Percentiles rank a stretch among this genome's conserved stretches.
Evolutionary conservation across 441 rosid species (phyloP).

Genomic region (Bruguiera hainesii): DNA sequence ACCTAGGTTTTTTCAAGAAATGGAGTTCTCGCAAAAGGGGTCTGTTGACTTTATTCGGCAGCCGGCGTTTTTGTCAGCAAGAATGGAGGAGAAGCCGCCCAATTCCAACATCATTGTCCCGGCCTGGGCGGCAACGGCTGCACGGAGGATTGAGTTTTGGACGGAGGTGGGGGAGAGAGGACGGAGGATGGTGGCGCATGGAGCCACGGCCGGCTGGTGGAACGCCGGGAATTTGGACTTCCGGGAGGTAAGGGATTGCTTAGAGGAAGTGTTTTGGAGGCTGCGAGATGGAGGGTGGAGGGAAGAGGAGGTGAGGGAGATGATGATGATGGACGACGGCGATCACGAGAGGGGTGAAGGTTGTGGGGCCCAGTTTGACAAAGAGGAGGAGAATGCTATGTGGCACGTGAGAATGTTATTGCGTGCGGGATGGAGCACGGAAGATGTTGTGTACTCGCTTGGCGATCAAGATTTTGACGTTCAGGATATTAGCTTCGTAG

Average conservation of each 20-base stretch:
- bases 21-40: conserved; percentile 29
- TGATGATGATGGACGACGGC: conserved; percentile 56
- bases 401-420: conserved; percentile 27
- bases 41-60: background rate
- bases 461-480: conserved; percentile 25
- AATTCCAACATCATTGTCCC: conserved; percentile 24
- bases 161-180: conserved; percentile 70
- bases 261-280: conserved; percentile 63
- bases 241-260: conserved; percentile 33
- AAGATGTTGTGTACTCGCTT: conserved; percentile 54
- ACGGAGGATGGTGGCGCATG: conserved; percentile 30
- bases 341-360: conserved; percentile 15
- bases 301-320: conserved; percentile 74
- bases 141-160: conserved; percentile 63
- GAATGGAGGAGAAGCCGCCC: no score
- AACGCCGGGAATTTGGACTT: conserved; percentile 1
- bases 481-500: background rate
- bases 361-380: conserved; percentile 14
- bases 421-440: conserved; percentile 57
- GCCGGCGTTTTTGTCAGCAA: background rate
- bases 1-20: conserved; percentile 50
- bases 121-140: conserved; percentile 48
- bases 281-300: conserved; percentile 82
- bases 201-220: conserved; percentile 49
- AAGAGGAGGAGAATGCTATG: conserved; percentile 20